Evolutionary conservation across 352 stramenopile genomes (phyloP).

Genomic region (Phytophthora colocasiae): DNA sequence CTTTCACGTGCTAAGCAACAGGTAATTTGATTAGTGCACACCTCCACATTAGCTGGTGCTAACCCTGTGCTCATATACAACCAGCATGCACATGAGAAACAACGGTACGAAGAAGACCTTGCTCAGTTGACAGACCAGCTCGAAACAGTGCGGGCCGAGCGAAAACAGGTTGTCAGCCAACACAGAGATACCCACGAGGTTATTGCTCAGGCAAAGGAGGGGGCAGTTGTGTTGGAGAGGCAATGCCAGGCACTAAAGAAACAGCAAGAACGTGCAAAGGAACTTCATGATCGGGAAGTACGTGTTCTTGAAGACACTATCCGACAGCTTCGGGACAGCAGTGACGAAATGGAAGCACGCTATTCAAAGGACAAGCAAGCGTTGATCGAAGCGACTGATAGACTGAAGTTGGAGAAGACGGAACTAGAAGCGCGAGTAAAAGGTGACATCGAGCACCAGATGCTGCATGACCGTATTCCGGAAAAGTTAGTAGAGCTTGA

Average conservation of each 20-base stretch:
- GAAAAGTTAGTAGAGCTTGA: conserved; percentile 15
- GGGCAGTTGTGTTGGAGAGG: conserved; percentile 22
- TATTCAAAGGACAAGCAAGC: conserved; percentile 19
- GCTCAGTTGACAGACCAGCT: conserved; percentile 26
- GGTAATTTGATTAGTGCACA: not conserved
- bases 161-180: conserved; percentile 28
- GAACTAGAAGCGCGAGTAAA: conserved; percentile 19
- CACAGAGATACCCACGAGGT: conserved; percentile 31
- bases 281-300: conserved; percentile 35
- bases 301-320: conserved; percentile 32
- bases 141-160: conserved; percentile 17
- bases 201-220: conserved; percentile 34
- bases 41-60: not conserved
- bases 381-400: conserved; percentile 14
- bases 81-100: conserved; percentile 26
- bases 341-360: conserved; percentile 11
- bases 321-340: conserved; percentile 21
- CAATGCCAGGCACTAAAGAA: conserved; percentile 33
- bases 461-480: conserved; percentile 14
- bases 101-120: conserved; percentile 22
- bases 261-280: conserved; percentile 33
- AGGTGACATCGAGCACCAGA: conserved; percentile 16
- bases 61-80: not conserved
- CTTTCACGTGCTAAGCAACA: conserved; percentile 22
- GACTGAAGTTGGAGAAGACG: conserved; percentile 9